These are phyloP conservation scores for Lichtheimia ramosa DNA, from an alignment of 371 early-diverging fungal species.

Conservation along the genomic window DNA sequence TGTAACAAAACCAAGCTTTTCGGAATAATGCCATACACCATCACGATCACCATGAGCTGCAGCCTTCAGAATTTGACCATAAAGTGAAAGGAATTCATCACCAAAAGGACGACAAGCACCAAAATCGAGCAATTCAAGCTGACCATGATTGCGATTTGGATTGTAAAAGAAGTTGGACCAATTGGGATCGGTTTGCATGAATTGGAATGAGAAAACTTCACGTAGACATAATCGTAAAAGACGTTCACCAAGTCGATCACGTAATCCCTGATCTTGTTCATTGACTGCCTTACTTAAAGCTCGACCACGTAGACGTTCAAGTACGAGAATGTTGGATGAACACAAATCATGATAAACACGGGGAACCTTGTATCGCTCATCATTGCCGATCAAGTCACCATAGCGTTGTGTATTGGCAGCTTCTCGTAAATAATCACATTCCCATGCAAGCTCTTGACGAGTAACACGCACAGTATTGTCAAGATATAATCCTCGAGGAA, in stretches of 20 bases:
- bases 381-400: conserved; percentile 57
- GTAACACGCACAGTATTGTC: conserved; percentile 94
- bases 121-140: conserved; percentile 90
- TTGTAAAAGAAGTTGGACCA: conserved; percentile 97
- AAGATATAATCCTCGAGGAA: conserved; percentile 94
- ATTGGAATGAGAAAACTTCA: conserved; percentile 89
- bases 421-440: conserved; percentile 92
- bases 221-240: conserved; percentile 82
- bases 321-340: conserved; percentile 74
- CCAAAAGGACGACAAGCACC: conserved; percentile 90
- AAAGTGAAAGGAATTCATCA: conserved; percentile 71
- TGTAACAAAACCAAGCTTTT: conserved; percentile 88
- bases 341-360: conserved; percentile 67
- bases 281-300: conserved; percentile 67
- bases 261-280: conserved; percentile 59
- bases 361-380: conserved; percentile 77
- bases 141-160: conserved; percentile 43
- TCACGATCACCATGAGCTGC: conserved; percentile 79
- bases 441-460: conserved; percentile 89
- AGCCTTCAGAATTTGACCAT: conserved; percentile 74
- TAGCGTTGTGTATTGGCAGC: conserved; percentile 78
- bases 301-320: conserved; percentile 79
- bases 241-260: conserved; percentile 62
- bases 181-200: conserved; percentile 99
- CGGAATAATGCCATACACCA: conserved; percentile 72